Conservation (phyloP, 208 protist species). For the Leptomonas pyrrhocoris region DNA sequence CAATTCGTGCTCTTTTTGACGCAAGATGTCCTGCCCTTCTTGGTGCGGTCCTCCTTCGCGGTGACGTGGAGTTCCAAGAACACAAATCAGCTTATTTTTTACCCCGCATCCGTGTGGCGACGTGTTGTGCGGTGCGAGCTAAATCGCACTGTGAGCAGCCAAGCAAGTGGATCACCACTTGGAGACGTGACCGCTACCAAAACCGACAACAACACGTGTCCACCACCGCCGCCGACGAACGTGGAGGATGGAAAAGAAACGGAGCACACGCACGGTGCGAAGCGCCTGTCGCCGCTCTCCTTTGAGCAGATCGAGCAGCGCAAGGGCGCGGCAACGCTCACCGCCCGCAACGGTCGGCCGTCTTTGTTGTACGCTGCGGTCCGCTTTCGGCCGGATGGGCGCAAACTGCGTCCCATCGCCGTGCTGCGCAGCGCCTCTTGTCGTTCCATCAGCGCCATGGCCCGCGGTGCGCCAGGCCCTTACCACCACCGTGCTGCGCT, state of each 20-base stretch:
- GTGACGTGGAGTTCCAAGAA: constrained; percentile 67
- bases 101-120: constrained; percentile 54
- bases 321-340: constrained; percentile 6
- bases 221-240: too few relatives aligned
- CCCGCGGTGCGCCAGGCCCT: constrained; percentile 25
- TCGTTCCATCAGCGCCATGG: constrained; percentile 28
- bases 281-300: background rate
- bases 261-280: background rate
- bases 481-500: constrained; percentile 10
- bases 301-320: background rate
- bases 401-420: constrained; percentile 81
- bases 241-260: background rate
- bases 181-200: background rate
- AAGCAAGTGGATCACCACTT: background rate
- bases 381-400: constrained; percentile 56
- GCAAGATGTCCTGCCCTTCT: constrained; percentile 69
- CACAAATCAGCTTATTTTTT: constrained; percentile 52
- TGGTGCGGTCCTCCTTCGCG: constrained; percentile 56
- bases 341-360: background rate
- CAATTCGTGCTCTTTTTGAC: constrained; percentile 71
- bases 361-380: constrained; percentile 57
- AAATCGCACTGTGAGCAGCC: constrained; percentile 12
- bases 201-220: too few relatives aligned
- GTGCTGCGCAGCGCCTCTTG: constrained; percentile 36
- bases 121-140: constrained; percentile 52